These are phyloP conservation scores for Pseudonitzschia delicatissima DNA, from an alignment of 108 stramenopile species.

Conservation along the genomic window DNA sequence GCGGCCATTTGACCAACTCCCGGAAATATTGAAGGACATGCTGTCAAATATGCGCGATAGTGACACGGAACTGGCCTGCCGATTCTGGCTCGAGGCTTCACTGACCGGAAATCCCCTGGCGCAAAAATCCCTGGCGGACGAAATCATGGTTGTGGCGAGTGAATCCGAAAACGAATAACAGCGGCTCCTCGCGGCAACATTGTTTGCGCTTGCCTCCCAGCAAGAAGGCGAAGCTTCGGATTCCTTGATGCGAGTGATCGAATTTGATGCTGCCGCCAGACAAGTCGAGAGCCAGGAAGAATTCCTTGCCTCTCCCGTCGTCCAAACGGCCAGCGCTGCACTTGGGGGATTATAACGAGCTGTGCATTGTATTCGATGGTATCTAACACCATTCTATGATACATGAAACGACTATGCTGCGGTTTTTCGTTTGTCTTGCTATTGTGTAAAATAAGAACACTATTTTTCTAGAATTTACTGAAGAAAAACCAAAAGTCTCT, in stretches of 20 bases:
- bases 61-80: conserved; percentile 28
- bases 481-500: no score
- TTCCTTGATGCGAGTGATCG: conserved; percentile 42
- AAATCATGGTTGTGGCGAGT: conserved; percentile 42
- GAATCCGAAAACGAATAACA: conserved; percentile 19
- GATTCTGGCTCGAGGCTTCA: conserved; percentile 54
- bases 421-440: no score
- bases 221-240: conserved; percentile 44
- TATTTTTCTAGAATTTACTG: no score
- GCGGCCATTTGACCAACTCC: conserved; percentile 9
- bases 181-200: conserved; percentile 35
- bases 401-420: no score
- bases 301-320: conserved; percentile 42
- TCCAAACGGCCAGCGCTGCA: conserved; percentile 30
- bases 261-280: conserved; percentile 32
- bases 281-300: conserved; percentile 39
- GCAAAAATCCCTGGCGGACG: conserved; percentile 55
- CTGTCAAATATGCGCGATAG: not conserved
- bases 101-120: conserved; percentile 54
- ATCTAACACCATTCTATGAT: not conserved
- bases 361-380: not conserved
- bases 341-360: not conserved
- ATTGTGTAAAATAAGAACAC: no score
- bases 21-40: not conserved
- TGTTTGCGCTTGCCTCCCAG: conserved; percentile 57